phyloP scores from a whole-genome alignment of 495 filamentous ascomycete genomes.

The Coniosporium apollinis region DNA sequence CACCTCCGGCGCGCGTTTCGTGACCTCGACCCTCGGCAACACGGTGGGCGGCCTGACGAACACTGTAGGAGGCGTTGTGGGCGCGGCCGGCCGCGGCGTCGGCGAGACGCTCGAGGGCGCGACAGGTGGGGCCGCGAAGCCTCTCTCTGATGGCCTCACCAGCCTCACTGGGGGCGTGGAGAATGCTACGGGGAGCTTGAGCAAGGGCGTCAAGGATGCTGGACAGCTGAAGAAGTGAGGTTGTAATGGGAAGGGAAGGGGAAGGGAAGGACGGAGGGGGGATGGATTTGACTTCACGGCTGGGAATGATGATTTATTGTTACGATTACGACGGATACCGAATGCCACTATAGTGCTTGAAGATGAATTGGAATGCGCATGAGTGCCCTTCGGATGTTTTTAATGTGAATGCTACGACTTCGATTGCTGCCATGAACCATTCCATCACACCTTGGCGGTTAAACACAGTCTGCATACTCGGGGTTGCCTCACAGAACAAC shows the following conservation, averaged over 20 bases:
- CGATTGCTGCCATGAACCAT: neutral
- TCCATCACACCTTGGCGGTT: no score
- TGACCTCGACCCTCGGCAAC: slow-evolving; percentile 27
- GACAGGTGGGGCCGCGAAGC: slow-evolving; percentile 44
- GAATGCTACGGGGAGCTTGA: slow-evolving; percentile 36
- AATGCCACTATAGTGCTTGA: neutral
- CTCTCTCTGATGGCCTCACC: slow-evolving; percentile 48
- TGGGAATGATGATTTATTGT: neutral
- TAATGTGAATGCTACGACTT: neutral
- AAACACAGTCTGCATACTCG: no score
- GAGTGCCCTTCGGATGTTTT: neutral
- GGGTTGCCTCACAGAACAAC: neutral
- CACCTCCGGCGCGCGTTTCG: slow-evolving; percentile 19
- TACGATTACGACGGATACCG: neutral
- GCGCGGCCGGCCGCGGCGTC: slow-evolving; percentile 45
- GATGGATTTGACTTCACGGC: neutral
- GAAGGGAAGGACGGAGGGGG: neutral
- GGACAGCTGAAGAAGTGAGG: slow-evolving; percentile 43
- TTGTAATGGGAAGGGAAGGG: neutral
- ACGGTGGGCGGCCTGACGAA: slow-evolving; percentile 36
- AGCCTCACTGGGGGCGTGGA: slow-evolving; percentile 44
- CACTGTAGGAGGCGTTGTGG: slow-evolving; percentile 52
- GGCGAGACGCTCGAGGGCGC: slow-evolving; percentile 43
- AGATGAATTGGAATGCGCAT: neutral
- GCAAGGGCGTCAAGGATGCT: slow-evolving; percentile 49